A percentile compares a stretch with the other conserved stretches of the same genome.
These are phyloP conservation scores for Boechera stricta DNA, from an alignment of 345 rosid species.

Conservation along the genomic window DNA sequence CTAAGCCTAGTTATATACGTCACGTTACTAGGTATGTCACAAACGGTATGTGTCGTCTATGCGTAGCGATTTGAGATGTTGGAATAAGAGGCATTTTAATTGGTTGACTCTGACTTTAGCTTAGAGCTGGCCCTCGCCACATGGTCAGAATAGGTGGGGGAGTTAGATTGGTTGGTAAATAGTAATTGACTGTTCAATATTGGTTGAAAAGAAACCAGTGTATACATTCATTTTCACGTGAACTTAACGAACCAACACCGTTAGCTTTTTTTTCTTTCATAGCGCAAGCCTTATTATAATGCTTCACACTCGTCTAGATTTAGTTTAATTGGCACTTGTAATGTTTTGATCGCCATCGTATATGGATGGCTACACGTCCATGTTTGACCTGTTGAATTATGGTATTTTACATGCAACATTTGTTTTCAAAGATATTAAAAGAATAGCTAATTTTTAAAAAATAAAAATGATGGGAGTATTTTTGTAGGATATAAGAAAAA, in stretches of 20 bases:
- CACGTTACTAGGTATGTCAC: neutral
- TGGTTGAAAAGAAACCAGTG: neutral
- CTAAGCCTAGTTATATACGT: neutral
- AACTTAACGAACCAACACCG: neutral
- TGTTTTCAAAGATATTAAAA: too few species aligned
- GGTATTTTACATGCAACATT: too few species aligned
- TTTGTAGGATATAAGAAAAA: too few species aligned
- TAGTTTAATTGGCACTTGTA: neutral
- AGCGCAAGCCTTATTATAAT: neutral
- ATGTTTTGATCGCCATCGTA: neutral
- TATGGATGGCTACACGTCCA: neutral
- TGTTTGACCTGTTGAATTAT: neutral
- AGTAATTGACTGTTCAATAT: conserved; percentile 20
- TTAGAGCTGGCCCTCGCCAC: conserved; percentile 16
- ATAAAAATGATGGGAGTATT: too few species aligned
- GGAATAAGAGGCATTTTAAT: neutral
- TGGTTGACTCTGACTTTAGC: conserved; percentile 34
- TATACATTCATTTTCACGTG: neutral
- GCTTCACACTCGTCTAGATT: neutral
- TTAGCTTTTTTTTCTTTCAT: neutral
- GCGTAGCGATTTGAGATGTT: neutral
- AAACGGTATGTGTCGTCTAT: conserved; percentile 7
- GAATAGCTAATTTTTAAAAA: too few species aligned
- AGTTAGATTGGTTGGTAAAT: conserved; percentile 18
- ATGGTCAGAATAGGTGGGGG: conserved; percentile 9